Evolutionary conservation across 1,284 basidiomycete genomes (phyloP), one percentile per base, ranked within the genome.

Genomic region (Cutaneotrichosporon cyanovorans): DNA sequence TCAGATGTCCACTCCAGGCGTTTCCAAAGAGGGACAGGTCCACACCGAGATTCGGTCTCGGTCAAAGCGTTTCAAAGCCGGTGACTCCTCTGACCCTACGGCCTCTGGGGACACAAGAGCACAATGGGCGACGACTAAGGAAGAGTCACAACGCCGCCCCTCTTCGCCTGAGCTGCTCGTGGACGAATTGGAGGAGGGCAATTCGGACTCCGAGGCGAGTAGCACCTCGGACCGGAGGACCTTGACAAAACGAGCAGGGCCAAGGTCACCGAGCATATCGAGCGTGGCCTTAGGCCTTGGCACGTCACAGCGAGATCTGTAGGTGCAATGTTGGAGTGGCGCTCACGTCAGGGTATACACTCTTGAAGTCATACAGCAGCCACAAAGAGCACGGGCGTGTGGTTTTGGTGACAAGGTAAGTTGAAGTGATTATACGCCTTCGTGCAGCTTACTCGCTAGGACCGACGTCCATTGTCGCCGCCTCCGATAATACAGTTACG

Each of bases 381-480:
- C 89, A 30, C 71, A 87, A 40, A 79, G 89, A 37, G 89, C 89
- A 31, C 80, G 89, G 58, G 91, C 91, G 80, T 92, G 89, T 69
- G 89, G 89, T 4, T 91, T 92, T 70, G 89, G 89, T 43, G 88
- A 92, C 75, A 92, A 91, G 77, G 89, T 88, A 53, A 47, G 74
- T 40, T 18, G n/a, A 12, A 19, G 28, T n/a, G 30, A 31, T 31
- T 31, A 16, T 8, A 6, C 14, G 9, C 32, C 14, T 15, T 7
- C 8, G 32, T 16, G 14, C 32, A 16, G 32, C 32, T n/a, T 14
- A 8, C 37, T 21, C 9, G 31, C 44, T 58, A 91, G 87, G 89
- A 93, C 77, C 83, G 88, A 52, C 78, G 89, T 49, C 88, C 89
- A 0, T 75, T 93, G 48, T 87, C 87, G 0, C 89, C 89, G 40